phyloP scores from a whole-genome alignment of 495 filamentous ascomycete genomes.

The Annulohypoxylon maeteangense region DNA sequence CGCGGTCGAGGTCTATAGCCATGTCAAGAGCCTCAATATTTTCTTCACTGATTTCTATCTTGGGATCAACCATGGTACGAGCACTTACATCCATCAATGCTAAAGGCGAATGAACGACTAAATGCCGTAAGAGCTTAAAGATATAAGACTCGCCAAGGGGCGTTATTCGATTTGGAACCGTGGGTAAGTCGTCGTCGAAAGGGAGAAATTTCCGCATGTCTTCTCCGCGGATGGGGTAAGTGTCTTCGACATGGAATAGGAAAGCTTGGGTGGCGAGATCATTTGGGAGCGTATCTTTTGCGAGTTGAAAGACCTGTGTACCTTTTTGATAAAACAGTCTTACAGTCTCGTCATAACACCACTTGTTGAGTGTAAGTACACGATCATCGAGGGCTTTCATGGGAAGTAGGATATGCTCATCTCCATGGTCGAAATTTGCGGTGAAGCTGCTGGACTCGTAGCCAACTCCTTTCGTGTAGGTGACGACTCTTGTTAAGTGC shows the following conservation, averaged over 20 bases:
- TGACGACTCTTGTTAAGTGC: slow-evolving; percentile 23
- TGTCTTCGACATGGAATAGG: not conserved
- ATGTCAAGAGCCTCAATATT: slow-evolving; percentile 27
- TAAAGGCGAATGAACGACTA: slow-evolving; percentile 40
- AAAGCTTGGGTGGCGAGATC: slow-evolving; percentile 5
- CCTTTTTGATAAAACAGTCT: slow-evolving; percentile 26
- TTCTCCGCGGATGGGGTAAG: slow-evolving; percentile 31
- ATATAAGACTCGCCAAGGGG: not conserved
- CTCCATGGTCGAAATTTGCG: slow-evolving; percentile 5
- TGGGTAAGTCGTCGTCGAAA: slow-evolving; percentile 39
- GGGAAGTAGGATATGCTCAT: slow-evolving; percentile 33
- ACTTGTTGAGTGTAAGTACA: slow-evolving; percentile 6
- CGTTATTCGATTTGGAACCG: slow-evolving; percentile 2
- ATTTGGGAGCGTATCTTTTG: not conserved
- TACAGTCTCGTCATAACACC: slow-evolving; percentile 19
- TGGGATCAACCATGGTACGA: slow-evolving; percentile 10
- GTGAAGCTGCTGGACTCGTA: slow-evolving; percentile 8
- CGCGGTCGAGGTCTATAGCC: slow-evolving; percentile 37
- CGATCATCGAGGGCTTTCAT: slow-evolving; percentile 12
- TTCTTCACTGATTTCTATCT: not conserved
- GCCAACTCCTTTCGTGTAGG: slow-evolving; percentile 25
- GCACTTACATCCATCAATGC: slow-evolving; percentile 30
- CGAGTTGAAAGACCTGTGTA: slow-evolving; percentile 40
- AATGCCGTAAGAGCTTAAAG: slow-evolving; percentile 38
- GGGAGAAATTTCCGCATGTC: slow-evolving; percentile 25